Evolutionary conservation across 2,329 filamentous ascomycete genomes (phyloP).

Genomic region (Aspergillus sp.): DNA sequence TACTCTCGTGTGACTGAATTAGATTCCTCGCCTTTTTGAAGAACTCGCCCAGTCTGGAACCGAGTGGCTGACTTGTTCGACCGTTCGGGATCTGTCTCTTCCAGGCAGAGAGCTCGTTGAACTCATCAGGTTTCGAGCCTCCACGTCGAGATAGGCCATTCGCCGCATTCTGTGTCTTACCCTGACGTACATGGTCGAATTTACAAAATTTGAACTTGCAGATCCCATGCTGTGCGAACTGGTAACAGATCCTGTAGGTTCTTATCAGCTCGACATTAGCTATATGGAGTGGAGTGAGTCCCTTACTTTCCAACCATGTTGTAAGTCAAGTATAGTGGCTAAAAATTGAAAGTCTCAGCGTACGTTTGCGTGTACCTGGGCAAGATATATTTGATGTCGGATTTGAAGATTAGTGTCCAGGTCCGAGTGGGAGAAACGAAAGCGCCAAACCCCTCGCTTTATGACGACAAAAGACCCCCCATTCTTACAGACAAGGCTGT

Average conservation of each 20-base stretch:
- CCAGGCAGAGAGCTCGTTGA: conserved; percentile 8
- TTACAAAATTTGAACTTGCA: conserved; percentile 9
- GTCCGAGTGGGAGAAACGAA: background rate
- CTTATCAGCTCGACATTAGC: background rate
- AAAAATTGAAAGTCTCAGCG: too few species aligned
- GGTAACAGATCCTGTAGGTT: conserved; percentile 8
- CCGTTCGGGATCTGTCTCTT: conserved; percentile 1
- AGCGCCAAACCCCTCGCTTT: background rate
- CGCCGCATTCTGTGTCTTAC: background rate
- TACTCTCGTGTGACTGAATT: conserved; percentile 22
- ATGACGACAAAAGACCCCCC: too few species aligned
- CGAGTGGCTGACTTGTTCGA: background rate
- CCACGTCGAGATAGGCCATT: background rate
- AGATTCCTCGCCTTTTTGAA: conserved; percentile 27
- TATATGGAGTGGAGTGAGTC: too few species aligned
- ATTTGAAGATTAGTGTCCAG: too few species aligned
- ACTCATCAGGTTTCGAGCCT: background rate
- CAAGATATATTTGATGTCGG: too few species aligned
- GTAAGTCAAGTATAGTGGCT: too few species aligned
- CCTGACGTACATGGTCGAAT: conserved; percentile 1
- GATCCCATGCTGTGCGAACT: conserved; percentile 11
- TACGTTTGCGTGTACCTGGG: too few species aligned
- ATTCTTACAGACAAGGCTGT: background rate
- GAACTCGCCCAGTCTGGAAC: conserved; percentile 13
- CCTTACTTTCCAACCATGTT: too few species aligned